These are phyloP conservation scores for Neurospora sp. DNA, from an alignment of 495 filamentous ascomycete genomes.

Conservation along the genomic window DNA sequence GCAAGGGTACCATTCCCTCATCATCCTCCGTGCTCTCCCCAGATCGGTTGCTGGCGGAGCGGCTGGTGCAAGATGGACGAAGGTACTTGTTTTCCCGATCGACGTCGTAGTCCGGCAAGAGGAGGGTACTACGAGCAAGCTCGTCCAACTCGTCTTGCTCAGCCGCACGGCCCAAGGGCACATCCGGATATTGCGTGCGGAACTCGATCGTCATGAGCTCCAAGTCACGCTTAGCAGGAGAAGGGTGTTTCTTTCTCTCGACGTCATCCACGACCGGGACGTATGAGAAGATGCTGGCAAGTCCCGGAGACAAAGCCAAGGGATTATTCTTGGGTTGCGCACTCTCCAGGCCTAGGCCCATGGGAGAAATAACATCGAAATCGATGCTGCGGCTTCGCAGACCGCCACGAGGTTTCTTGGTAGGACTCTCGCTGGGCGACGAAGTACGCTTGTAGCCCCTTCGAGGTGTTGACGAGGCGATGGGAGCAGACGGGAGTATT, in stretches of 20 bases:
- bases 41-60: background rate
- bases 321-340: background rate
- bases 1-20: background rate
- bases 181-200: background rate
- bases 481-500: background rate
- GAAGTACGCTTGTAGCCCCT: background rate
- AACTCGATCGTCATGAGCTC: constrained; percentile 1
- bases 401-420: background rate
- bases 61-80: background rate
- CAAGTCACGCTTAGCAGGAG: constrained; percentile 3
- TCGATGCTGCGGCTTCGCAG: background rate
- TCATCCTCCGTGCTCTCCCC: background rate
- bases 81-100: background rate
- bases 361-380: background rate
- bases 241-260: constrained; percentile 5
- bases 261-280: background rate
- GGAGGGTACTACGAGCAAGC: constrained; percentile 1
- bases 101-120: background rate
- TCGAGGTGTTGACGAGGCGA: constrained; percentile 6
- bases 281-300: background rate
- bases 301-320: background rate
- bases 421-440: background rate
- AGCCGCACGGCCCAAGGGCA: background rate
- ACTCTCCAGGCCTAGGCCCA: too few relatives aligned
- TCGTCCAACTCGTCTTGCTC: constrained; percentile 1